Conservation (phyloP, 2,329 filamentous ascomycete species). For the Colletotrichum aenigma region DNA sequence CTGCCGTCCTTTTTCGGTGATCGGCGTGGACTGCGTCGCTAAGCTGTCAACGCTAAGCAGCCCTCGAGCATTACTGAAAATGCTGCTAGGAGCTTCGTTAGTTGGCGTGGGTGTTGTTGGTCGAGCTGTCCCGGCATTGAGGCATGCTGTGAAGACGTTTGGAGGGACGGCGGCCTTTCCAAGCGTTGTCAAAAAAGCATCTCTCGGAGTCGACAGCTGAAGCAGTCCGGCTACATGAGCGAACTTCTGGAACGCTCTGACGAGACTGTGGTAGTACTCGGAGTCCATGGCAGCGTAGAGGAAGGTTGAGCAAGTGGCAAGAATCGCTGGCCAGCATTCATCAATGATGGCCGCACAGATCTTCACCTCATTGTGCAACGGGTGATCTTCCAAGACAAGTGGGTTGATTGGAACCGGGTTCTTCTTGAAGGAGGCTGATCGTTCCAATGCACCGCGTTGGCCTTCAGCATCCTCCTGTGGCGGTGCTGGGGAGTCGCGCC, state of each 20-base stretch:
- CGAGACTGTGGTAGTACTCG: constrained; percentile 90
- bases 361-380: constrained; percentile 72
- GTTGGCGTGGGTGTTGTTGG: constrained; percentile 46
- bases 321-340: constrained; percentile 92
- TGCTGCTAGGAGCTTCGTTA: constrained; percentile 41
- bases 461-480: constrained; percentile 38
- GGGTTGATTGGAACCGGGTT: constrained; percentile 86
- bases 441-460: constrained; percentile 49
- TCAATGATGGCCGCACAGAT: constrained; percentile 84
- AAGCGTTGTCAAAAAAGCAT: constrained; percentile 92
- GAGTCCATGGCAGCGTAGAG: constrained; percentile 89
- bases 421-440: constrained; percentile 72
- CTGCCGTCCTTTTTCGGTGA: constrained; percentile 64
- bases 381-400: constrained; percentile 74
- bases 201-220: constrained; percentile 81
- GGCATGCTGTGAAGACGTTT: constrained; percentile 69
- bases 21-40: constrained; percentile 60
- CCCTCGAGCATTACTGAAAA: constrained; percentile 74
- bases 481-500: constrained; percentile 46
- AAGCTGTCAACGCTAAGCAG: constrained; percentile 77
- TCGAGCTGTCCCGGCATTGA: constrained; percentile 52
- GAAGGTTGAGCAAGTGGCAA: constrained; percentile 95
- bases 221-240: constrained; percentile 92
- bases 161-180: constrained; percentile 92
- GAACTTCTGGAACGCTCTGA: constrained; percentile 92